phyloP scores from a whole-genome alignment of 306 rosid genomes.

The Cucumis melo region DNA sequence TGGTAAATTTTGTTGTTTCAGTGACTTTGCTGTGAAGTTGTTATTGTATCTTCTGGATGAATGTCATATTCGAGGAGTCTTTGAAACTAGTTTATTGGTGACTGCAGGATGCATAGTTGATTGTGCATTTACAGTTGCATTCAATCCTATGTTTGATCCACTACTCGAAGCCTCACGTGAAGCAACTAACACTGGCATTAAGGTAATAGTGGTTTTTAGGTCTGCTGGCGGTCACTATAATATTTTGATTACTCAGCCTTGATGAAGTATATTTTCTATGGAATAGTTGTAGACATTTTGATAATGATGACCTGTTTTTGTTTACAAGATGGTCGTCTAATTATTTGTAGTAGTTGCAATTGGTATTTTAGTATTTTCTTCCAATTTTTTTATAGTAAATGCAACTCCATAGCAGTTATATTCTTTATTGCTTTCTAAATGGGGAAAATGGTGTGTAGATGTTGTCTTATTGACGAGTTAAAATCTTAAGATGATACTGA shows the following conservation, averaged over 20 bases:
- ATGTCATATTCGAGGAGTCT: neutral
- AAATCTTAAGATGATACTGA: neutral
- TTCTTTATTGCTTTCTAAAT: neutral
- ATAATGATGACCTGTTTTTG: neutral
- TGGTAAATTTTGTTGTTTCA: conserved; percentile 29
- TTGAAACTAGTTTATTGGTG: conserved; percentile 10
- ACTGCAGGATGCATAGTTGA: conserved; percentile 73
- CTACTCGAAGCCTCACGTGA: conserved; percentile 94
- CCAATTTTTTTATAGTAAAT: neutral
- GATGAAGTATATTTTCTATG: neutral
- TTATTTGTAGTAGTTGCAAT: neutral
- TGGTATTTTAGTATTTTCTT: neutral
- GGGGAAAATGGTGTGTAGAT: neutral
- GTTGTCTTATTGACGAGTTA: neutral
- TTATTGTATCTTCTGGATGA: neutral
- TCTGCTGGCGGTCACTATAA: neutral
- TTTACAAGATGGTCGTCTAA: neutral
- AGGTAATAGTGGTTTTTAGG: conserved; percentile 32
- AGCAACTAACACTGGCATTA: conserved; percentile 88
- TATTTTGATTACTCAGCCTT: neutral
- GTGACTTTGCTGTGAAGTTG: neutral
- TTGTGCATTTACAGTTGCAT: conserved; percentile 94
- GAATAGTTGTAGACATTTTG: neutral
- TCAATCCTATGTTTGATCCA: conserved; percentile 86
- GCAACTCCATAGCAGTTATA: neutral